Evolutionary conservation across 805 yeast genomes (phyloP).

Genomic region (Ogataea thermomethanolica): DNA sequence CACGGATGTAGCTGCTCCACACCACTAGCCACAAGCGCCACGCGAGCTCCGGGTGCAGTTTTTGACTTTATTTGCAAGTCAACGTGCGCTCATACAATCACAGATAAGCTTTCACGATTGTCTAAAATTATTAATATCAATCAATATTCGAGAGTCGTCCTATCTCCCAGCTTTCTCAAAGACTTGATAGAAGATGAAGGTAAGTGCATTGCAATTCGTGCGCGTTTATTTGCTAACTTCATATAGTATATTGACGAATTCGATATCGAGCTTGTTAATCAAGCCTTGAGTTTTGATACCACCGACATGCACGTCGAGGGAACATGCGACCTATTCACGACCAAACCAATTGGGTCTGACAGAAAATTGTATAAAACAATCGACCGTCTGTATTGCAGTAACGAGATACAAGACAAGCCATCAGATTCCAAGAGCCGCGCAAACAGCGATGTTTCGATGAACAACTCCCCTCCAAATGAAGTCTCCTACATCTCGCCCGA

Average conservation of each 20-base stretch:
- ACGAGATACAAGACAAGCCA: conserved; percentile 10
- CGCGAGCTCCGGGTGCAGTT: neutral
- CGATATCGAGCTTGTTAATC: conserved; percentile 88
- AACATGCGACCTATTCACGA: conserved; percentile 89
- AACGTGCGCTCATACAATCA: conserved; percentile 7
- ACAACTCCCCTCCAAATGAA: conserved; percentile 13
- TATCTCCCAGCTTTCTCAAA: neutral
- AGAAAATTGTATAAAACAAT: conserved; percentile 83
- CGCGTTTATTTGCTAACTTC: conserved; percentile 2
- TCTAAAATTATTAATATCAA: neutral
- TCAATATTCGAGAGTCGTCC: neutral
- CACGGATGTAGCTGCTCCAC: neutral
- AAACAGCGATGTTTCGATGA: conserved; percentile 23
- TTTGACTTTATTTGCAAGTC: conserved; percentile 8
- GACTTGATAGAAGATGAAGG: conserved; percentile 14
- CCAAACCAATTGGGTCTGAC: conserved; percentile 90
- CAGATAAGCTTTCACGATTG: conserved; percentile 4
- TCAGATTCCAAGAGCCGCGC: conserved; percentile 15
- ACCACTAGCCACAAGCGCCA: conserved; percentile 2
- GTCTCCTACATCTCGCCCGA: conserved; percentile 26
- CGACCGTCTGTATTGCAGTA: conserved; percentile 51
- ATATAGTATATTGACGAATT: conserved; percentile 83
- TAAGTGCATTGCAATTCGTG: conserved; percentile 2
- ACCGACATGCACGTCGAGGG: conserved; percentile 76
- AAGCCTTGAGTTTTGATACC: conserved; percentile 75